Evolutionary conservation across 2,329 filamentous ascomycete species (phyloP).

Genomic region (Epichloe typhina): DNA sequence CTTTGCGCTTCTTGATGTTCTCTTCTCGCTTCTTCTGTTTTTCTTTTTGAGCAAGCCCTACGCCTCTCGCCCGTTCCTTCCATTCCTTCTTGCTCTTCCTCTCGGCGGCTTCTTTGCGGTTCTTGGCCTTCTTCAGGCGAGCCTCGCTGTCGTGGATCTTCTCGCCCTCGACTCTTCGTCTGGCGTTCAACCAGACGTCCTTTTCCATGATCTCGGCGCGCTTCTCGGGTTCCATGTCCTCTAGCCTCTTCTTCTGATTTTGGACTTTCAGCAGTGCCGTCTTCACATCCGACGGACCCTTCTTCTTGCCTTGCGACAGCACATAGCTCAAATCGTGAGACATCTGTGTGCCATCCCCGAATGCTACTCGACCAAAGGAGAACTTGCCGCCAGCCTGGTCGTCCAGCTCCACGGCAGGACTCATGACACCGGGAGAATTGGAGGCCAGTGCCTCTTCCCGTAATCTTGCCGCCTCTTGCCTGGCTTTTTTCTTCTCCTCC

Average conservation of each 20-base stretch:
- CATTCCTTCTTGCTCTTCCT: slow-evolving; percentile 87
- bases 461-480: slow-evolving; percentile 61
- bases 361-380: slow-evolving; percentile 83
- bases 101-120: slow-evolving; percentile 82
- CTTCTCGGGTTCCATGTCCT: slow-evolving; percentile 64
- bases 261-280: slow-evolving; percentile 77
- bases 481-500: slow-evolving; percentile 60
- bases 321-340: slow-evolving; percentile 59
- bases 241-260: slow-evolving; percentile 71
- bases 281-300: slow-evolving; percentile 72
- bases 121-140: slow-evolving; percentile 84
- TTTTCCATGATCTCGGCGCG: slow-evolving; percentile 82
- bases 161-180: slow-evolving; percentile 79
- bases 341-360: slow-evolving; percentile 70
- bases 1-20: slow-evolving; percentile 60
- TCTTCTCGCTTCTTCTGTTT: slow-evolving; percentile 74
- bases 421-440: slow-evolving; percentile 48
- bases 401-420: slow-evolving; percentile 37
- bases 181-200: slow-evolving; percentile 84
- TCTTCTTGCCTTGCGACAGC: slow-evolving; percentile 44
- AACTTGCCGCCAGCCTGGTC: slow-evolving; percentile 55
- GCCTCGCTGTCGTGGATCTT: slow-evolving; percentile 77
- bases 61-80: slow-evolving; percentile 57
- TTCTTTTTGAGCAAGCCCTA: slow-evolving; percentile 63
- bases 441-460: slow-evolving; percentile 51